Conservation (phyloP, 257 asterid genomes). For the Plantago major region DNA sequence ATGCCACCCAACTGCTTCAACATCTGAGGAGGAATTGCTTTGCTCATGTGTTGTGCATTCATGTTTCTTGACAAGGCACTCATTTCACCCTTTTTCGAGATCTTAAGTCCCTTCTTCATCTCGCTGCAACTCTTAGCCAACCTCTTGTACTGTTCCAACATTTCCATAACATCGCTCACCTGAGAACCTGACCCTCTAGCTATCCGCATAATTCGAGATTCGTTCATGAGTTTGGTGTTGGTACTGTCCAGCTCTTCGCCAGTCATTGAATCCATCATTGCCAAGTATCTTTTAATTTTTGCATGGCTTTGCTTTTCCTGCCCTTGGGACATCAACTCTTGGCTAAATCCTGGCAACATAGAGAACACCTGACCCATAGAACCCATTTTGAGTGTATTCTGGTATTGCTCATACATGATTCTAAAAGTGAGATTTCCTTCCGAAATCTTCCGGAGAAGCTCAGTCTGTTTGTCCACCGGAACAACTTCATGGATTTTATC, state of each 20-base stretch:
- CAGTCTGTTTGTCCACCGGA: slow-evolving; percentile 98
- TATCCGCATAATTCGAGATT: slow-evolving; percentile 77
- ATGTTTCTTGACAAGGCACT: slow-evolving; percentile 70
- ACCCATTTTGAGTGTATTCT: slow-evolving; percentile 89
- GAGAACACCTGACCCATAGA: slow-evolving; percentile 97
- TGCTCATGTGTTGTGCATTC: slow-evolving; percentile 95
- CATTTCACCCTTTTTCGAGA: slow-evolving; percentile 92
- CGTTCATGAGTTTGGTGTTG: slow-evolving; percentile 78
- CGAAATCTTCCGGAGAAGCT: slow-evolving; percentile 91
- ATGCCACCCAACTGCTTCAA: slow-evolving; percentile 90
- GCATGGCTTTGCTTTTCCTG: slow-evolving; percentile 94
- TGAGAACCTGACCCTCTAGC: slow-evolving; percentile 91
- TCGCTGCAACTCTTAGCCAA: slow-evolving; percentile 91
- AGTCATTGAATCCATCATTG: slow-evolving; percentile 99
- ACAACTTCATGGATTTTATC: slow-evolving; percentile 96
- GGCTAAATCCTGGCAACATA: slow-evolving; percentile 97
- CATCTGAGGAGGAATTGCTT: slow-evolving; percentile 93
- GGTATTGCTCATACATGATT: slow-evolving; percentile 93
- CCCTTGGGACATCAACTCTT: slow-evolving; percentile 93
- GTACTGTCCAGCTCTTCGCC: slow-evolving; percentile 95
- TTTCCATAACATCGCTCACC: slow-evolving; percentile 76
- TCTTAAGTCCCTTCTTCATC: slow-evolving; percentile 97
- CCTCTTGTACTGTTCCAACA: slow-evolving; percentile 92
- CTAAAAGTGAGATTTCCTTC: slow-evolving; percentile 90
- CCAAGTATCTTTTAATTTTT: slow-evolving; percentile 88